These are phyloP conservation scores for Thielaviopsis cerberus DNA, from an alignment of 2,329 filamentous ascomycete genomes.

Conservation along the genomic window DNA sequence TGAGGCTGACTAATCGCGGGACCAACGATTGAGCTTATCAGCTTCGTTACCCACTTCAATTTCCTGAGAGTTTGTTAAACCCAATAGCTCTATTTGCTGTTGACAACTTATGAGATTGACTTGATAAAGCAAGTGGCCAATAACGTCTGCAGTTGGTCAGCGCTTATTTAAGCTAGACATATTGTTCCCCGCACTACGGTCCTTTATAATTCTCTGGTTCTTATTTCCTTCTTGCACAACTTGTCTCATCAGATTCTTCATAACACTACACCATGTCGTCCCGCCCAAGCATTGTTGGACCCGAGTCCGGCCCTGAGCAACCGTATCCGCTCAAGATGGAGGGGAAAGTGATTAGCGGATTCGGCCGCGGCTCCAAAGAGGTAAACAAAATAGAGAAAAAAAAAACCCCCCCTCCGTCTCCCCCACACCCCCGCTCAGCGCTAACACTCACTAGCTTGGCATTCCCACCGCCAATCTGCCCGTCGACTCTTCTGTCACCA, in stretches of 20 bases:
- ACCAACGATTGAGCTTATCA: too few relatives aligned
- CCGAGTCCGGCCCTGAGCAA: conserved; percentile 49
- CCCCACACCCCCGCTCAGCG: too few relatives aligned
- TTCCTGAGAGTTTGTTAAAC: too few relatives aligned
- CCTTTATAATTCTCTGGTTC: background rate
- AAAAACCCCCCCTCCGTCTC: background rate
- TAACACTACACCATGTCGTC: background rate
- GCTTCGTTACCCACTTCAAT: too few relatives aligned
- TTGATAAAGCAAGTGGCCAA: too few relatives aligned
- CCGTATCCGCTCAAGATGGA: conserved; percentile 74
- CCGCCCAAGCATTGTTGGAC: conserved; percentile 52
- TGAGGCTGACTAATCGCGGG: too few relatives aligned
- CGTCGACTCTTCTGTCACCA: conserved; percentile 41
- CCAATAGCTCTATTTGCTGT: too few relatives aligned
- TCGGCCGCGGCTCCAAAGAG: conserved; percentile 85
- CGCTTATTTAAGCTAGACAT: background rate
- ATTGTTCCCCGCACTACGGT: background rate
- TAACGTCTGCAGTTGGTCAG: background rate
- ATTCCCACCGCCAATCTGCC: conserved; percentile 91
- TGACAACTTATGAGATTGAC: too few relatives aligned
- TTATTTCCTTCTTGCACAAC: background rate
- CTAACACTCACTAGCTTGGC: conserved; percentile 72
- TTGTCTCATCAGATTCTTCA: background rate
- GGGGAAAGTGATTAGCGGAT: conserved; percentile 78
- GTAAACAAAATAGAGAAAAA: conserved; percentile 24